phyloP scores from a whole-genome alignment of 306 rosid genomes.

The Cucumis sativus region DNA sequence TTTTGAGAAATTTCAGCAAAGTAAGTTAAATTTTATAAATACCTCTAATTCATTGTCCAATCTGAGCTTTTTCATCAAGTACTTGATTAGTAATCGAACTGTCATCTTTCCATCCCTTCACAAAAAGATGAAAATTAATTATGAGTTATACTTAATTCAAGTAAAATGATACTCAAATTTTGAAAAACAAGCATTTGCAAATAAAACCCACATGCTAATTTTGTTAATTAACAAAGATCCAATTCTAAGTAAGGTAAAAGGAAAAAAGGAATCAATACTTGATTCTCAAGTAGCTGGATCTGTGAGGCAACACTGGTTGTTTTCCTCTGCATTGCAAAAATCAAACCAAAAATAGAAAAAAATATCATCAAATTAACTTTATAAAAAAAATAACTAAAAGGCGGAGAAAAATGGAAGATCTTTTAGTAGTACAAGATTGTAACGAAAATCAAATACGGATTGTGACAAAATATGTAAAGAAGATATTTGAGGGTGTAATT shows the following conservation, averaged over 20 bases:
- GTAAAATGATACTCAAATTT: background rate
- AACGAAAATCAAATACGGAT: background rate
- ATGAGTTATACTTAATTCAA: background rate
- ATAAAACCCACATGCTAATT: background rate
- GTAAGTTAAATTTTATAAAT: constrained; percentile 4
- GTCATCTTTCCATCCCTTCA: constrained; percentile 91
- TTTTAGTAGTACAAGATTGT: background rate
- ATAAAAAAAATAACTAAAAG: no score
- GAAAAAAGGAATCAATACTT: constrained; percentile 24
- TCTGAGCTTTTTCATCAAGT: constrained; percentile 71
- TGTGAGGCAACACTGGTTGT: constrained; percentile 78
- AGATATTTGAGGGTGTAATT: background rate
- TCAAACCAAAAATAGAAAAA: background rate
- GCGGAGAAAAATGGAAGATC: background rate
- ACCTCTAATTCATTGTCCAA: constrained; percentile 92
- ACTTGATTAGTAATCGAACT: constrained; percentile 79
- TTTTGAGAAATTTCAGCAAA: background rate
- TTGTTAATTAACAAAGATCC: background rate
- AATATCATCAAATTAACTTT: background rate
- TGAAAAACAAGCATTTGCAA: background rate
- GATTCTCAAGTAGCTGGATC: constrained; percentile 85
- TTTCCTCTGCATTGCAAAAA: constrained; percentile 42
- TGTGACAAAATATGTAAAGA: background rate
- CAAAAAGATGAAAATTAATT: background rate
- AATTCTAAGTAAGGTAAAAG: background rate